Base-by-base conservation (phyloP, 805 yeast species). In the Candida cerambycidarum region DNA sequence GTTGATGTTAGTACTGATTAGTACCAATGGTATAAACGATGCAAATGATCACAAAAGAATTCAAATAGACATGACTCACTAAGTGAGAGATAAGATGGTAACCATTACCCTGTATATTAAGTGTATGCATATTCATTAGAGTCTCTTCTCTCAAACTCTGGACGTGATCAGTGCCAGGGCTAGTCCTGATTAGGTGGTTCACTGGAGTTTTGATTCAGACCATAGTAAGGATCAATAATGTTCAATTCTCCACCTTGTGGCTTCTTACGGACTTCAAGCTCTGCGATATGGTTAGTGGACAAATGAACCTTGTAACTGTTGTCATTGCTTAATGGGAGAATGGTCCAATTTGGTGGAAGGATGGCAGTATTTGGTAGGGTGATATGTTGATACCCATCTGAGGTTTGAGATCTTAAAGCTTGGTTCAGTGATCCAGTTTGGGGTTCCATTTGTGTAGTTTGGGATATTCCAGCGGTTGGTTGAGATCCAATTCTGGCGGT, bases 261-360 rank as follows among this genome's bases (percentile, higher is more conserved):
- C 11, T 37, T 44, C n/a, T 39, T 15, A 4, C 47, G 40, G 4
- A 55, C 39, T 16, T 27, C 39, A 21, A 60, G 40, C 4, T 46
- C 45, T 14, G 59, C 64, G 31, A 45, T 32, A 28, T 47, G 43
- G 23, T 14, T 12, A 9, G 38, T 46, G 2, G 65, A 58, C 21
- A 58, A 42, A 28, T 44, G 50, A 14, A 61, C 59, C 15, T 31
- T 41, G 31, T 54, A 56, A 24, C 38, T 38, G 9, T 45, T 44
- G 14, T 41, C 47, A 3, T 34, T 41, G 7, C 27, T 27, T 11
- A 62, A 38, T 2, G 69, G 68, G 28, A 63, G 42, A 8, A 61
- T 19, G 2, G 59, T 46, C 66, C 67, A 62, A 25, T 56, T 56
- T 3, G 64, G 66, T 2, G 69, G 69, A 9, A 61, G 28, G 2